Base-by-base conservation (phyloP, 179 eudicot species). In the Carnegiea gigantea region DNA sequence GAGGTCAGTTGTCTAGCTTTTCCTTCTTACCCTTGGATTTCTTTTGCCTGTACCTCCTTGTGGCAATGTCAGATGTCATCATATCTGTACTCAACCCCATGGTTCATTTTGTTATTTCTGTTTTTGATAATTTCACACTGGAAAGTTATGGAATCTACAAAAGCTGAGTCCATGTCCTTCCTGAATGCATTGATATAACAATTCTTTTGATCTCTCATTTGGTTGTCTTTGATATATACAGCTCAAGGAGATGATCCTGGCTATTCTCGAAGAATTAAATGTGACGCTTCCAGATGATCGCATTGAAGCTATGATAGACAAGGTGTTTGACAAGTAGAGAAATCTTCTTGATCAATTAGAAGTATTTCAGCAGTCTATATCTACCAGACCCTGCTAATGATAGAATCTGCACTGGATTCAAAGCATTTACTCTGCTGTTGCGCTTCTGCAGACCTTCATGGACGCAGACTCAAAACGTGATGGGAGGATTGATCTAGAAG, bases 201-300 rank as follows among this genome's bases (percentile, higher is more conserved):
- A 13, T 21, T 18, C 17, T 75, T 60, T 44, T 20, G 73, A 62
- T 48, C 10, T 46, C 23, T 3, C 14, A 30, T 21, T 48, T 43
- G 57, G 85, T 57, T 26, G 86, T 65, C 6, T 65, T 49, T 67
- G 12, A 65, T 48, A 18, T 21, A 40, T 30, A 68, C 79, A 94
- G 98, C 81, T 94, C 78, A 94, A 89, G 87, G 89, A 89, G 80
- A 85, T 94, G 93, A 88, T 94, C 23, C 10, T 92, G 82, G 97
- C 95, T 68, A 77, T 85, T 76, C 85, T 94, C 2, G 86, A 82
- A 4, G 97, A 94, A 84, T 85, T 78, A 36, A 85, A 86, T 65
- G 59, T 88, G 78, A 76, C 84, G 14, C 84, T 94, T 77, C 46
- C 93, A 53, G 89, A 91, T 59, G 90, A 91, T 15, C 81, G 70